Evolutionary conservation across 2,329 filamentous ascomycete species (phyloP), one percentile per base, ranked within the genome.

Genomic region (Leptographium galeiforme): DNA sequence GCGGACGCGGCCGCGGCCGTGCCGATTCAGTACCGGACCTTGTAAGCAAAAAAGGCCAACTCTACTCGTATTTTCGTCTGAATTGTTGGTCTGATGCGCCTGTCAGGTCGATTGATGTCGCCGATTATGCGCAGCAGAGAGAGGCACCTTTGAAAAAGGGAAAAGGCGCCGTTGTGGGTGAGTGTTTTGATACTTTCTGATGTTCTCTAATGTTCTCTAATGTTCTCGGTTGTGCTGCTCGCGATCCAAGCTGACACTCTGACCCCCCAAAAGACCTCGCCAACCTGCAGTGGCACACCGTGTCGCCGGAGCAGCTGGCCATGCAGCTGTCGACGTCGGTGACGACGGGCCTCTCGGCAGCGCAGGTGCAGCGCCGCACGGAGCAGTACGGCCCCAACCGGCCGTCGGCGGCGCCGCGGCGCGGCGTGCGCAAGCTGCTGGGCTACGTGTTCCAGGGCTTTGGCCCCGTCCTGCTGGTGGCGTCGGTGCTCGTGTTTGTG

Each of bases 361-460:
- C 81, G 12, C 77, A 84, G 61, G 74, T 75, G 49, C 68, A 72
- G 41, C 71, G 75, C 30, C 75, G 78, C 40, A 63, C 78, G 8
- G 70, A 70, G 45, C 72, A 84, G 61, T 77, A 84, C 66, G 85
- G 85, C 39, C 77, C 68, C 55, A 90, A 90, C 62, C 74, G 76
- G 8, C 82, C 82, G 6, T 81, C 83, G 5, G 75, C 80, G 4
- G 80, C 84, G 2, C 79, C 81, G 14, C 84, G 81, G 6, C 77
- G 75, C 56, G 73, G 75, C 57, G 64, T 81, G 46, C 70, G 71
- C 45, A 79, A 78, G 56, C 73, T 81, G 6, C 67, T 83, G 38
- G 78, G 78, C 18, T 90, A 90, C 66, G 81, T 89, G 60, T 89
- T 89, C 68, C 83, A 82, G 58, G 86, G 86, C 1, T 91, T 90